Evolutionary conservation across 2,329 filamentous ascomycete species (phyloP), one percentile per base, ranked within the genome.

Genomic region (Xylariaceae sp.): DNA sequence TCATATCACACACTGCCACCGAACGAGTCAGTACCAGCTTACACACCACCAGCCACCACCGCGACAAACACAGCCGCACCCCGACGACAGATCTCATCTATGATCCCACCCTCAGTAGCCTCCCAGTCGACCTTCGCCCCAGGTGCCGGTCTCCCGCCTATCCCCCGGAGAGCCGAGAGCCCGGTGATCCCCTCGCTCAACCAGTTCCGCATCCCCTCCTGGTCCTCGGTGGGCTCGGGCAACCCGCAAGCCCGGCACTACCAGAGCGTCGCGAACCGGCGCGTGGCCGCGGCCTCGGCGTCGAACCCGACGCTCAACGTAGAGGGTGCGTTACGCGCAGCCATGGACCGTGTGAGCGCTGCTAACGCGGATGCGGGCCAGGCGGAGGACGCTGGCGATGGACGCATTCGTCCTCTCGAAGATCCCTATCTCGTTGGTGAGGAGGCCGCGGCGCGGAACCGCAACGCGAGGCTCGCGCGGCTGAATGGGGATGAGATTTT

Each of bases 371-470:
- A 44, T 35, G 51, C 50, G 30, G 57, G 51, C 7, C 49, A 50
- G 18, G n/a, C 47, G 44, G 52, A 48, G 31, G 54, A 49, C n/a
- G 53, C 48, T 10, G 56, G 57, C 39, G 39, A 48, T 2, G 57
- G 56, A 18, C 66, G 66, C 33, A 39, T 71, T 36, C 72, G 76
- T 6, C 82, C 81, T 2, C 72, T 84, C 15, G 85, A 88, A 66
- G 85, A 87, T 56, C 84, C 83, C 0, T 76, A 83, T 49, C 70
- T 87, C 10, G 85, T 87, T 2, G 85, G 85, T 32, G 83, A 86
- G 67, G 75, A 75, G 44, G 84, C 83, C 3, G 85, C 85, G 2
- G 71, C 73, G 10, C 66, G 74, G 53, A 81, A 82, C 7, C 72
- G 80, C 39, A 67, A 69, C n/a, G 78, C 80, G 60, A 73, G 84